Conservation (phyloP, 2,329 filamentous ascomycete genomes). For the Dothideomycetes sp. region DNA sequence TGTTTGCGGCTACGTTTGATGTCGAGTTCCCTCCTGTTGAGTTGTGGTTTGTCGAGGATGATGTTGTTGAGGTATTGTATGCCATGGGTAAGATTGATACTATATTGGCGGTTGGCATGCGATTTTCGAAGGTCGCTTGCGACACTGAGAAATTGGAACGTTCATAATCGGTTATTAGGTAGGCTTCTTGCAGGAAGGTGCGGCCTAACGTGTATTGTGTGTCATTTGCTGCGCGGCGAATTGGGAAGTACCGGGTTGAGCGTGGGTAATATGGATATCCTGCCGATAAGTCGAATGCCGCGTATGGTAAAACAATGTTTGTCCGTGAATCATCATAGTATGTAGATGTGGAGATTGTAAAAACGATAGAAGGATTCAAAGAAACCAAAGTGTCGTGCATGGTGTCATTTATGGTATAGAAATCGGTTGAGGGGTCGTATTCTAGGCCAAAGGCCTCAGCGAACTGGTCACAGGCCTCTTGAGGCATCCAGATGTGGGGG, state of each 20-base stretch:
- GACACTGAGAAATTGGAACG: conserved; percentile 38
- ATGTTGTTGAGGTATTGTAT: conserved; percentile 23
- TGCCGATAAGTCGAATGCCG: conserved; percentile 39
- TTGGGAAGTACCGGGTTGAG: conserved; percentile 57
- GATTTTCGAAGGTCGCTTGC: conserved; percentile 27
- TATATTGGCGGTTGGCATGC: conserved; percentile 26
- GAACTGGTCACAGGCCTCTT: conserved; percentile 26
- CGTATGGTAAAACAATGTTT: conserved; percentile 39
- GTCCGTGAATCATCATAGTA: conserved; percentile 30
- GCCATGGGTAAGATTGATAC: conserved; percentile 26
- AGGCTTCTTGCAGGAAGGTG: conserved; percentile 61
- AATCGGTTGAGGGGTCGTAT: conserved; percentile 27
- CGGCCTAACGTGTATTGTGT: conserved; percentile 55
- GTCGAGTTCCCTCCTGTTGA: conserved; percentile 19
- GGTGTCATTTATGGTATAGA: conserved; percentile 32
- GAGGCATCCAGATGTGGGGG: conserved; percentile 33
- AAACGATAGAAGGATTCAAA: conserved; percentile 35
- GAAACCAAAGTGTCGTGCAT: conserved; percentile 25
- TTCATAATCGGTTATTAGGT: conserved; percentile 42
- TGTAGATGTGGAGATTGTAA: conserved; percentile 32
- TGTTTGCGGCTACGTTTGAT: conserved; percentile 15
- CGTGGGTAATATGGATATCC: conserved; percentile 48
- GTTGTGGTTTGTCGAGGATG: not conserved
- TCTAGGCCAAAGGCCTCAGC: conserved; percentile 29
- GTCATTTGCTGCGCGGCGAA: conserved; percentile 47